These are phyloP conservation scores for Salix suchowensis DNA, from an alignment of 345 rosid species.

Conservation along the genomic window DNA sequence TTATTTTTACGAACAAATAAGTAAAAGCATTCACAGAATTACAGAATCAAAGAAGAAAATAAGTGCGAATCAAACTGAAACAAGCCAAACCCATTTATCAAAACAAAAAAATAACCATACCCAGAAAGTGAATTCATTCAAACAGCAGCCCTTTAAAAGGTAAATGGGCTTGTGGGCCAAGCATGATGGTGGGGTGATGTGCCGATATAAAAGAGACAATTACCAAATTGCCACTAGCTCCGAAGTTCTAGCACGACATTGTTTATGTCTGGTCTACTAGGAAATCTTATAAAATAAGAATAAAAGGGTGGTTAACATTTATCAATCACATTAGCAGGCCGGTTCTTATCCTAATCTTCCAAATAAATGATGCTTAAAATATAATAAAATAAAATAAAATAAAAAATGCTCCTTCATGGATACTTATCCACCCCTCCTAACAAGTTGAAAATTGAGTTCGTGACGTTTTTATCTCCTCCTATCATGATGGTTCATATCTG, in stretches of 20 bases:
- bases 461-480: neutral
- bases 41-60: neutral
- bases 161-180: neutral
- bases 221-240: neutral
- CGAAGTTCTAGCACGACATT: neutral
- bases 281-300: neutral
- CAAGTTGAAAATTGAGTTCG: neutral
- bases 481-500: neutral
- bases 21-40: neutral
- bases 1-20: neutral
- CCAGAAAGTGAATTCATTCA: neutral
- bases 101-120: neutral
- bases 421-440: slow-evolving; percentile 21
- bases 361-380: neutral
- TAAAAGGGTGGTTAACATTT: neutral
- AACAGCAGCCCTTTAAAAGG: neutral
- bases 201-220: no score
- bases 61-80: neutral
- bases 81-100: neutral
- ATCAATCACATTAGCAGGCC: neutral
- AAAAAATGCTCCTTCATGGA: slow-evolving; percentile 26
- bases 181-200: neutral
- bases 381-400: neutral
- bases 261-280: no score
- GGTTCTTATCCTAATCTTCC: slow-evolving; percentile 15